Conservation (phyloP, 2,329 filamentous ascomycete species). For the Boeremia exigua region DNA sequence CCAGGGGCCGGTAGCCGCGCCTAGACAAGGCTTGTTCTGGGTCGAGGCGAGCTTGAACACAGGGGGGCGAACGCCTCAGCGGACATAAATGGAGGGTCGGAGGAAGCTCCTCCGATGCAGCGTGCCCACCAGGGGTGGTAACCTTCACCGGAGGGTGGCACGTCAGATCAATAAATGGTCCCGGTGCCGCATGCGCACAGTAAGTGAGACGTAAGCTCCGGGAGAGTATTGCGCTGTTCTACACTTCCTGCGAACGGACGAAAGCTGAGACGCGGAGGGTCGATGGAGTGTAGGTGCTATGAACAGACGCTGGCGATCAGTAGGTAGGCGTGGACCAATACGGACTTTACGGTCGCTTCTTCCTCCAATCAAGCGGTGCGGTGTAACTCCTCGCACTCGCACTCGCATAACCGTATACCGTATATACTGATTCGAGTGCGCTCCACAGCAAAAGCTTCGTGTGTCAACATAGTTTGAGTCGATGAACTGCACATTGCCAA, state of each 20-base stretch:
- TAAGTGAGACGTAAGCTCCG: not conserved
- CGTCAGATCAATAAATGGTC: too few species aligned
- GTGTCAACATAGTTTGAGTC: too few species aligned
- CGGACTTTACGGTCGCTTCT: not conserved
- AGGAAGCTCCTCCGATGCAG: not conserved
- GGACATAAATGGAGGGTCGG: slow-evolving; percentile 17
- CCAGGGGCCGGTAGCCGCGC: not conserved
- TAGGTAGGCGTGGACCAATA: not conserved
- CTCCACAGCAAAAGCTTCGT: too few species aligned
- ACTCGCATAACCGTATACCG: too few species aligned
- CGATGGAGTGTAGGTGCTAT: too few species aligned
- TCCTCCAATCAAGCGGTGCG: not conserved
- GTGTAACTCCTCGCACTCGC: not conserved
- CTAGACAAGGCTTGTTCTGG: not conserved
- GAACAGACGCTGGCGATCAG: too few species aligned
- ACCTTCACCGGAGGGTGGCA: too few species aligned
- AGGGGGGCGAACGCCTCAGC: not conserved
- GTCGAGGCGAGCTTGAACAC: slow-evolving; percentile 4
- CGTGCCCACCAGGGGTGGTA: not conserved
- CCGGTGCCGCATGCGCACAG: not conserved
- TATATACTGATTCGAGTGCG: too few species aligned
- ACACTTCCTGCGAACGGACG: too few species aligned
- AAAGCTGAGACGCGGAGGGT: too few species aligned
- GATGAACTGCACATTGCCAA: too few species aligned
- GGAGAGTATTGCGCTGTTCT: too few species aligned